Evolutionary conservation across 2,329 filamentous ascomycete species (phyloP).

Genomic region (Hymenoscyphus repandus): DNA sequence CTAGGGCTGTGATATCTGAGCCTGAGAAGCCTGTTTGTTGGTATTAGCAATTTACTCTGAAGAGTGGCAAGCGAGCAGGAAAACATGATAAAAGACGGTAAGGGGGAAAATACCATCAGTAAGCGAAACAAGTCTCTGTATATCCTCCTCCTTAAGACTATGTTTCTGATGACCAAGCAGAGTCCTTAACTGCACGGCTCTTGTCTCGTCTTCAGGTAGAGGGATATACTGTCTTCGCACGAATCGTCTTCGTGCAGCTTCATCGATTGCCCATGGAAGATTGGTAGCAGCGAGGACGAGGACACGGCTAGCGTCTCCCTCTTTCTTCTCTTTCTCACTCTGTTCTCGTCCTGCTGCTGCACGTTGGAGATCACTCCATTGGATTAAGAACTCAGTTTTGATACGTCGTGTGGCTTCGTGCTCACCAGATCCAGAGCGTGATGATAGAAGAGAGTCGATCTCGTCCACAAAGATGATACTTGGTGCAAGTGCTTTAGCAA

Average conservation of each 20-base stretch:
- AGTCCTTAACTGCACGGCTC: conserved; percentile 71
- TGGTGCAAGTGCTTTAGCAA: conserved; percentile 85
- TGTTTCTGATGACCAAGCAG: conserved; percentile 78
- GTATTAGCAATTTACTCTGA: conserved; percentile 6
- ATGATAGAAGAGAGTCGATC: conserved; percentile 88
- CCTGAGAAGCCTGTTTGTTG: conserved; percentile 76
- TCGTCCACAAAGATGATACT: conserved; percentile 99
- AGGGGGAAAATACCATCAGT: conserved; percentile 52
- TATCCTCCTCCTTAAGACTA: conserved; percentile 60
- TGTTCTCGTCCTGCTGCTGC: conserved; percentile 82
- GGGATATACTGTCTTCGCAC: conserved; percentile 95
- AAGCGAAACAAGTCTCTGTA: conserved; percentile 66
- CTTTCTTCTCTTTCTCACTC: conserved; percentile 58
- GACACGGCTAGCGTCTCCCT: conserved; percentile 80
- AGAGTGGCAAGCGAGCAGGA: not conserved
- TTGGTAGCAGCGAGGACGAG: conserved; percentile 94
- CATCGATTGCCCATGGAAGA: conserved; percentile 95
- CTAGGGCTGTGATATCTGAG: conserved; percentile 91
- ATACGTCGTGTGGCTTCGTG: conserved; percentile 90
- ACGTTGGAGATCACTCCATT: conserved; percentile 91
- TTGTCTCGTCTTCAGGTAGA: conserved; percentile 77
- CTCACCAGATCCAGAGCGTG: conserved; percentile 76
- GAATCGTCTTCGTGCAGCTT: conserved; percentile 85
- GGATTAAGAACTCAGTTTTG: conserved; percentile 96
- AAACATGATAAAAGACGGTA: not conserved